Evolutionary conservation across 1,284 basidiomycete genomes (phyloP).

Genomic region (Ganoderma leucocontextum): DNA sequence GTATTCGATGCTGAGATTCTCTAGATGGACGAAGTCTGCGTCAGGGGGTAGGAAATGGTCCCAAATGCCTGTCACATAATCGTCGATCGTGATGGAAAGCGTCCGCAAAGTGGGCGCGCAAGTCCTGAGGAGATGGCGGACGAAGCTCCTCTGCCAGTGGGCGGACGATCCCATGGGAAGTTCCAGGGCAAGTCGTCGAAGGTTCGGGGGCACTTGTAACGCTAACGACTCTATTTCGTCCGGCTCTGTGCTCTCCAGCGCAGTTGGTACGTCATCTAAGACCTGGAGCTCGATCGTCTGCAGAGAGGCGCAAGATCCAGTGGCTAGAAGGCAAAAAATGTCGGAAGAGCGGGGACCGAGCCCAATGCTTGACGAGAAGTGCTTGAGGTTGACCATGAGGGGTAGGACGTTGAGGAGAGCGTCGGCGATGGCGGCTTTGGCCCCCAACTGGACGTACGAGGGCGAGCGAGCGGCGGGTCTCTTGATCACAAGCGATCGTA

Average conservation of each 20-base stretch:
- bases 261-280: background rate
- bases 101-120: background rate
- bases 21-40: background rate
- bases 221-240: background rate
- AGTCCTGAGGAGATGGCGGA: background rate
- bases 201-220: background rate
- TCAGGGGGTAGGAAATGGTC: background rate
- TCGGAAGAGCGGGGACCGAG: background rate
- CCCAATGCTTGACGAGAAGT: background rate
- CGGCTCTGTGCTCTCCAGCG: background rate
- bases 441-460: background rate
- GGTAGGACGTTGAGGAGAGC: background rate
- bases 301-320: background rate
- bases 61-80: background rate
- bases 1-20: background rate
- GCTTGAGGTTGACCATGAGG: background rate
- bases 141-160: background rate
- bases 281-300: background rate
- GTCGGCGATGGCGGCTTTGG: background rate
- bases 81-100: background rate
- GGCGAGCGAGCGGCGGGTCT: background rate
- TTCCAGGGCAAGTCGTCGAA: background rate
- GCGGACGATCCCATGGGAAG: background rate
- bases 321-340: background rate
- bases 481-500: background rate